These are phyloP conservation scores for Theileria luwenshuni DNA, from an alignment of 169 alveolate genomes.

Conservation along the genomic window DNA sequence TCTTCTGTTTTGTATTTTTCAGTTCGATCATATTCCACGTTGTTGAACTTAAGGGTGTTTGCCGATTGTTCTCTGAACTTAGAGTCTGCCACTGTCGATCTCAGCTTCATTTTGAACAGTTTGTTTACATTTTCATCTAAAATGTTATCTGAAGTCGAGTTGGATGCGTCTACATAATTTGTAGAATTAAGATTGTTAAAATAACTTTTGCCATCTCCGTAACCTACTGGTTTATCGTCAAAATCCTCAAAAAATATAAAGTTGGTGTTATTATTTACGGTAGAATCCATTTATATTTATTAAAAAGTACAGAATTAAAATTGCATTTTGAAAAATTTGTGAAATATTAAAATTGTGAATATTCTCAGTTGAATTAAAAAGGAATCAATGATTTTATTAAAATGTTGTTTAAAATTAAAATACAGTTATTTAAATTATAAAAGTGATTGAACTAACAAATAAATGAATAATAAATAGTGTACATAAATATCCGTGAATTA, in stretches of 20 bases:
- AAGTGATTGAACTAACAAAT: too few species aligned
- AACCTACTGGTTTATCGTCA: not conserved
- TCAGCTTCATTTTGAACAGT: not conserved
- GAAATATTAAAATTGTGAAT: too few species aligned
- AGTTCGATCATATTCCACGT: not conserved
- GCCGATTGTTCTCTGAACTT: slow-evolving; percentile 2
- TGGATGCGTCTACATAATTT: not conserved
- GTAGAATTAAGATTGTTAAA: not conserved
- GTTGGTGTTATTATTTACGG: not conserved
- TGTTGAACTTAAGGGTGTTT: not conserved
- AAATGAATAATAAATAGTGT: too few species aligned
- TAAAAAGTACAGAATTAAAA: too few species aligned
- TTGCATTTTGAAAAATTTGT: too few species aligned
- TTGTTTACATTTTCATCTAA: not conserved
- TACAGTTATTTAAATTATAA: too few species aligned
- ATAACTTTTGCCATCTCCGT: not conserved
- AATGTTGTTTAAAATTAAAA: too few species aligned
- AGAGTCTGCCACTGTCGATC: slow-evolving; percentile 16
- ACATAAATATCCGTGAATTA: too few species aligned
- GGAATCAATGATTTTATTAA: too few species aligned
- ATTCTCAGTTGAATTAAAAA: too few species aligned
- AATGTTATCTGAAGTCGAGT: not conserved
- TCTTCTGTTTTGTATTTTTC: not conserved
- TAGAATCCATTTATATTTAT: too few species aligned
- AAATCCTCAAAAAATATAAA: not conserved